Base-by-base conservation (phyloP, 331 rosid species). In the Telfairia occidentalis region DNA sequence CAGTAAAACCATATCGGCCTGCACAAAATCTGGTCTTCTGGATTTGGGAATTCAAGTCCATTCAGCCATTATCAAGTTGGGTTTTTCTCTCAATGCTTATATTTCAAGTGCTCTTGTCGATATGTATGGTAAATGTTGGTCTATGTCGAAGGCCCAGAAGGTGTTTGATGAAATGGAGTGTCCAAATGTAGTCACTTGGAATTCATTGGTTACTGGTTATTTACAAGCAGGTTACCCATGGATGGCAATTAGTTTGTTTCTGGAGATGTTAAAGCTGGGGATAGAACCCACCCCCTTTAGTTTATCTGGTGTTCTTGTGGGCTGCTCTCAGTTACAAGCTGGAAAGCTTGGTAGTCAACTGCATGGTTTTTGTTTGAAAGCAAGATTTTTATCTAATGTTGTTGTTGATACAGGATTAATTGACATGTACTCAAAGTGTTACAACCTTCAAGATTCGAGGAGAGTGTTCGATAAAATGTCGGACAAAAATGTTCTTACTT, bases 381-480 rank as follows among this genome's bases (percentile, higher is more conserved):
- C 37, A 38, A 78, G 82, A 46, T 61, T 74, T 26, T 71, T 69
- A 35, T 52, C 30, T 34, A 73, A 82, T 71, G 83, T 82, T 80
- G 79, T 86, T 48, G 59, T 84, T 13, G 87, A 83, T 35, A 81
- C 87, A 0, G 81, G 81, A 11, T 76, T 86, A 42, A 65, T 80
- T 42, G 85, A 82, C 37, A 78, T 84, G 88, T 86, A 83, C 71
- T 77, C 87, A 0, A 86, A 74, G 71, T 80, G 90, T 74, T 63
- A 67, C 42, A 53, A 69, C 24, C 48, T 84, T 18, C 58, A 79
- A 9, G 86, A 77, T 16, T 72, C 87, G 4, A 80, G 82, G 83
- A 67, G 46, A 34, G 79, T 84, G 72, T 86, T 86, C 59, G 42
- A 84, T 80, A 37, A 37, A 76, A 84, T 80, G 87, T 46, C 40